phyloP scores from a whole-genome alignment of 202 grass and related monocot genomes.

The Miscanthus sacchariflorus region DNA sequence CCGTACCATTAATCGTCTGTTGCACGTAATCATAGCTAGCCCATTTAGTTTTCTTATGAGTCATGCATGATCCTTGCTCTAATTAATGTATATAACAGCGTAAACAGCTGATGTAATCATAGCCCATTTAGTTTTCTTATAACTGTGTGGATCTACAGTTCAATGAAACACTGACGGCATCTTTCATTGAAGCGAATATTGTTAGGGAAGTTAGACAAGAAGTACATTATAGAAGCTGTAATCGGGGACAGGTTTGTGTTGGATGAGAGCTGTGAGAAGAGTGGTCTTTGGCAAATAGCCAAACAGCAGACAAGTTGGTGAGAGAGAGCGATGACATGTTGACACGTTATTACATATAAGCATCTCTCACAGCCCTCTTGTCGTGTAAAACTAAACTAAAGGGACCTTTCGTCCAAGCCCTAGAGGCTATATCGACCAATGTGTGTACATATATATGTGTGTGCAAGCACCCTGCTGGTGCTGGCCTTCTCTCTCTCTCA shows the following conservation, averaged over 20 bases:
- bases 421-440: conserved; percentile 36
- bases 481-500: conserved; percentile 36
- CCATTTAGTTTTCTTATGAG: conserved; percentile 4
- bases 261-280: conserved; percentile 57
- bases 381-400: conserved; percentile 81
- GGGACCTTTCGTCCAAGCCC: conserved; percentile 72
- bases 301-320: conserved; percentile 59
- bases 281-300: conserved; percentile 61
- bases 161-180: conserved; percentile 29
- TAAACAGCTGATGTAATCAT: conserved; percentile 8
- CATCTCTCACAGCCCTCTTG: conserved; percentile 51
- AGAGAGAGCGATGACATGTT: conserved; percentile 39
- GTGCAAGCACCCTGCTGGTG: conserved; percentile 11
- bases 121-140: conserved; percentile 1
- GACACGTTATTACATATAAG: conserved; percentile 22
- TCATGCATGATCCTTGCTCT: neutral
- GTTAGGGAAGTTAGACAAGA: conserved; percentile 65
- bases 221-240: conserved; percentile 49
- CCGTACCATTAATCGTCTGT: neutral
- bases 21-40: neutral
- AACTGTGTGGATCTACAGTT: conserved; percentile 1
- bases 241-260: conserved; percentile 63
- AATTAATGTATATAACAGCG: conserved; percentile 32
- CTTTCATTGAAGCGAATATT: conserved; percentile 57
- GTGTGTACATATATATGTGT: conserved; percentile 43